Evolutionary conservation across 1,284 basidiomycete genomes (phyloP), one percentile per base, ranked within the genome.

Genomic region (Neotropicomus parvogracilis): DNA sequence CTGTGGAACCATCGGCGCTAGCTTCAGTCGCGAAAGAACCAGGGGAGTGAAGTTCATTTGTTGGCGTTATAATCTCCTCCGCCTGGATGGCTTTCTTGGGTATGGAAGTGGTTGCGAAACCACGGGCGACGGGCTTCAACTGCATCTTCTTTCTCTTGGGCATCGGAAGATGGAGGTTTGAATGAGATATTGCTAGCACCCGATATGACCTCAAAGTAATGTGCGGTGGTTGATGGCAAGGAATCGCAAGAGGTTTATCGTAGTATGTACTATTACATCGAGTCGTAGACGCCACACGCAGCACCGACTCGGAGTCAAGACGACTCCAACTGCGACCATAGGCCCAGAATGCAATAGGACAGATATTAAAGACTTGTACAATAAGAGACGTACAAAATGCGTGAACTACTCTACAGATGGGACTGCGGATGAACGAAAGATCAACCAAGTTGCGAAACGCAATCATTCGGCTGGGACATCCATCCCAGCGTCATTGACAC

Each of bases 71-170:
- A 20, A 20, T 47, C 44, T 60, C 59, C 35, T 66, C 62, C 19
- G 50, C 61, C 24, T 70, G 70, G 19, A 70, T 66, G 36, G 75
- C 72, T 70, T 91, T 95, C 78, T 90, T 95, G 46, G 85, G 91
- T 40, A 85, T 79, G 21, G 94, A 97, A 8, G 88, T 91, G 1
- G 92, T 94, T 33, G 91, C 88, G 61, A 95, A 93, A 13, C 88
- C 90, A 48, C 84, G 77, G 33, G 64, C 78, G 50, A 86, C 72
- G 49, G 87, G 83, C 69, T 91, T 92, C 59, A 90, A 64, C 57
- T 89, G 84, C 2, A 82, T 79, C 70, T 90, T 93, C 76, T 85
- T 91, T 74, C 91, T 94, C 76, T 94, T 94, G 43, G 83, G 78
- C 88, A 91, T 89, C 56, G 51, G 39, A 28, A 26, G 29, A 21